Evolutionary conservation across 371 early-diverging fungal species (phyloP).

Genomic region (Entomophthora muscae): DNA sequence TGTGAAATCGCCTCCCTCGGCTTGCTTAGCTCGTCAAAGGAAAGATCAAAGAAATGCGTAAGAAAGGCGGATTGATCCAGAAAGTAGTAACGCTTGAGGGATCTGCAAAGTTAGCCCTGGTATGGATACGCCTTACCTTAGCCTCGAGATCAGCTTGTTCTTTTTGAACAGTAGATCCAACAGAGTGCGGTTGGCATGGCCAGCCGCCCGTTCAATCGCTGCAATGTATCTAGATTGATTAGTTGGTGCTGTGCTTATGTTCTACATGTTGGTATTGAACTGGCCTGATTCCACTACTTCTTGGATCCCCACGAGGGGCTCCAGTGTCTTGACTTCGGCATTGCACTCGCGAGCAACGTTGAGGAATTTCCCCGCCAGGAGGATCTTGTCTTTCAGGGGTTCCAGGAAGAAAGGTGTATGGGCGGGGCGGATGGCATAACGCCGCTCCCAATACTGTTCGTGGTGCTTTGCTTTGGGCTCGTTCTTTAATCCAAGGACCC

Average conservation of each 20-base stretch:
- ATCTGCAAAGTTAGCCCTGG: slow-evolving; percentile 23
- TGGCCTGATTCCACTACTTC: neutral
- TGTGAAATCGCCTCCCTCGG: slow-evolving; percentile 46
- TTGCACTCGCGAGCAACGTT: slow-evolving; percentile 83
- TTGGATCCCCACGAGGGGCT: slow-evolving; percentile 8
- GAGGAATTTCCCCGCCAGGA: slow-evolving; percentile 82
- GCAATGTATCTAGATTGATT: slow-evolving; percentile 30
- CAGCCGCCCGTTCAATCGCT: slow-evolving; percentile 57
- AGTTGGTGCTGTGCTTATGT: slow-evolving; percentile 20
- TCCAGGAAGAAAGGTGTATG: slow-evolving; percentile 58
- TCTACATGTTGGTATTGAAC: slow-evolving; percentile 17
- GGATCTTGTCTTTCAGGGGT: slow-evolving; percentile 51
- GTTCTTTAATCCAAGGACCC: neutral
- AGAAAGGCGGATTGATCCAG: slow-evolving; percentile 85
- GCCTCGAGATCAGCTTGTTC: slow-evolving; percentile 43
- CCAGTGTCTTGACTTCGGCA: slow-evolving; percentile 14
- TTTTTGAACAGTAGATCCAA: slow-evolving; percentile 47
- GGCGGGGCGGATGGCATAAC: slow-evolving; percentile 46
- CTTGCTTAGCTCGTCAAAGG: slow-evolving; percentile 44
- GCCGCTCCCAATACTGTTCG: slow-evolving; percentile 69
- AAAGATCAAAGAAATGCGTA: slow-evolving; percentile 81
- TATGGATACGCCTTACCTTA: slow-evolving; percentile 26
- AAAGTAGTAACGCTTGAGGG: slow-evolving; percentile 80
- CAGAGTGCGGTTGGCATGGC: slow-evolving; percentile 50
- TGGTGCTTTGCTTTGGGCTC: slow-evolving; percentile 13